Evolutionary conservation across 2,329 filamentous ascomycete genomes (phyloP), one percentile per base, ranked within the genome.

Genomic region (Capronia americana): DNA sequence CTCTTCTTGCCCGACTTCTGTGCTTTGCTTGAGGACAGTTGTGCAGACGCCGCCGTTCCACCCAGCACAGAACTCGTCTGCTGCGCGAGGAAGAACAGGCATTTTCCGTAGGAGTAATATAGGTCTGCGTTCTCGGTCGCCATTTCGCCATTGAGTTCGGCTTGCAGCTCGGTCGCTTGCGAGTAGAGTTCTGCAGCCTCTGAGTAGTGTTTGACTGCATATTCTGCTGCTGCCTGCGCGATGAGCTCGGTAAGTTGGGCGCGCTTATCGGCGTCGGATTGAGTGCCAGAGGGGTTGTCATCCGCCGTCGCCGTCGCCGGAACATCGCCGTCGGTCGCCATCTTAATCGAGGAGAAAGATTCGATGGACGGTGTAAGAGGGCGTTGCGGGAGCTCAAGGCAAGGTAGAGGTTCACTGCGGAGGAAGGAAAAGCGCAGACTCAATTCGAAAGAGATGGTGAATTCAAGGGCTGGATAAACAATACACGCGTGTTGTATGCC

Each of bases 1-100:
- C 71, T 72, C 69, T 77, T 79, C 57, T 75, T 69, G 65, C 79
- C 76, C 12, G 65, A 54, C 51, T 81, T 75, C 61, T 78, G 79
- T 74, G 83, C 85, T 65, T 75, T 82, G 81, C 72, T 83, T 80
- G 79, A 88, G 79, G 75, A 69, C 48, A 74, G 38, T 57, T 74
- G 81, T 53, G 84, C 83, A 1, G 84, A 81, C 14, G 86, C 85
- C 23, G 93, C 90, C 74, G 90, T 91, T 38, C 91, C 92, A 64
- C 95, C 95, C 41, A 99, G 84, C 26, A 99, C 93, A 75, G 98
- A 93, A 76, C 93, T 97, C 79, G 96, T 97, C 77, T 88, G 90
- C 77, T 98, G 91, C 32, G 93, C 95, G 67, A 98, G 91, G 78
- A 93, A 93, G 84, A 96, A 98, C 23, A 99, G 83, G 64, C 92